Evolutionary conservation across 345 rosid species (phyloP).

Genomic region (Brassica juncea): DNA sequence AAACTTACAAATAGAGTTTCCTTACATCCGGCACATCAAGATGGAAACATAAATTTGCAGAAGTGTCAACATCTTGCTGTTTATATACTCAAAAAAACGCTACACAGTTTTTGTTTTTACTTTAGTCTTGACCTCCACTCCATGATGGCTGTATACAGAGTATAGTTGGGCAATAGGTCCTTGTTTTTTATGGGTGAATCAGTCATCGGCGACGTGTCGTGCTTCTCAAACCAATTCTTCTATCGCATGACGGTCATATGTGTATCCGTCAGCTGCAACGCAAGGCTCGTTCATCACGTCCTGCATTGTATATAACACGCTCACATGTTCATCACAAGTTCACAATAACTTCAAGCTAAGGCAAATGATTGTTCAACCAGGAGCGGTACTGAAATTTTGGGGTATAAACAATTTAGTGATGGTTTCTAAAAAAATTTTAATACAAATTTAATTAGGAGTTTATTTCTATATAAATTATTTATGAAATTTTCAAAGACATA

Average conservation of each 20-base stretch:
- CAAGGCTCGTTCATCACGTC: conserved; percentile 81
- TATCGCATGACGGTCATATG: conserved; percentile 72
- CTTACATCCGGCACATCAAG: neutral
- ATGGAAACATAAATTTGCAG: neutral
- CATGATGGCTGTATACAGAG: conserved; percentile 67
- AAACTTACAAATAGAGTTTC: neutral
- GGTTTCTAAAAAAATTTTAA: too few relatives aligned
- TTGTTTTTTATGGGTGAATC: conserved; percentile 49
- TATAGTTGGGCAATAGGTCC: conserved; percentile 70
- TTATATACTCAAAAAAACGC: conserved; percentile 23
- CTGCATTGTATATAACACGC: conserved; percentile 42
- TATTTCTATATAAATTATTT: too few relatives aligned
- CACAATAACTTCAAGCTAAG: neutral
- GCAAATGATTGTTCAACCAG: neutral
- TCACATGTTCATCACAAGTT: neutral
- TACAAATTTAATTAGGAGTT: too few relatives aligned
- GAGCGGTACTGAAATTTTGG: too few relatives aligned
- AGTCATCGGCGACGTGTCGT: conserved; percentile 75
- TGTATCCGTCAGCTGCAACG: conserved; percentile 91
- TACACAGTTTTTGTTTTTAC: neutral
- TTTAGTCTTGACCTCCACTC: conserved; percentile 66
- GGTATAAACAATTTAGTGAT: too few relatives aligned
- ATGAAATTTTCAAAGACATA: too few relatives aligned
- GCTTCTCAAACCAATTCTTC: conserved; percentile 71
- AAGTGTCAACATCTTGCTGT: conserved; percentile 20